Evolutionary conservation across 2,329 filamentous ascomycete genomes (phyloP), one percentile per base, ranked within the genome.

Genomic region (Colletotrichum brevisporum): DNA sequence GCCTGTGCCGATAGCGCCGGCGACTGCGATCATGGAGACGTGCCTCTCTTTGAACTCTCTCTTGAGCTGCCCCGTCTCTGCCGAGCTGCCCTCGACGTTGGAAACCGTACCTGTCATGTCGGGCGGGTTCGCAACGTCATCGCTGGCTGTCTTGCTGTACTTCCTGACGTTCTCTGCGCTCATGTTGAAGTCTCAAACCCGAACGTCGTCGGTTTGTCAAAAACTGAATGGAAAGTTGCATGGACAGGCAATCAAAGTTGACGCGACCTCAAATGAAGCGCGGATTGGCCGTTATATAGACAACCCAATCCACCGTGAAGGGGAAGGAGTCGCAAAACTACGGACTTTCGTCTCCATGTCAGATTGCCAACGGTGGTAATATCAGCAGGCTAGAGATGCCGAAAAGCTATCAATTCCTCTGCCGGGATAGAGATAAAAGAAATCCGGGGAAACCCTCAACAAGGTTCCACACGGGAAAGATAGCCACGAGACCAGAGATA

Each of bases 1-100:
- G 54, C 80, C 79, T 43, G 75, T 78, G 8, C 80, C 80, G 63
- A 82, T 78, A 2, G 78, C 79, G 52, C 80, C 77, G 6, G 78
- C 79, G 50, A 82, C 79, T 2, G 79, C 78, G 69, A 82, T 78
- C 79, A 80, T 81, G 58, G 75, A 79, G 21, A 73, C 73, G 0
- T 77, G 79, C 18, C 75, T 78, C 36, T 72, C 77, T 47, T 71
- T 73, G 51, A 77, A 72, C 10, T 76, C 73, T 53, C 62, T 47
- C 13, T 50, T 58, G 9, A 63, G 61, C 21, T 63, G 56, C 3
- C 56, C 56, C 4, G 56, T 48, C 43, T 50, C 56, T 16, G 56
- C 43, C 2, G 56, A 36, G 26, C 26, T 24, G 6, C 56, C 43
- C 15, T 48, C 56, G 3, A 31, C 45, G n/a, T 59, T 59, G 41